Evolutionary conservation across 1,139 yeast species (phyloP).

Genomic region (Kodamaea ohmeri): DNA sequence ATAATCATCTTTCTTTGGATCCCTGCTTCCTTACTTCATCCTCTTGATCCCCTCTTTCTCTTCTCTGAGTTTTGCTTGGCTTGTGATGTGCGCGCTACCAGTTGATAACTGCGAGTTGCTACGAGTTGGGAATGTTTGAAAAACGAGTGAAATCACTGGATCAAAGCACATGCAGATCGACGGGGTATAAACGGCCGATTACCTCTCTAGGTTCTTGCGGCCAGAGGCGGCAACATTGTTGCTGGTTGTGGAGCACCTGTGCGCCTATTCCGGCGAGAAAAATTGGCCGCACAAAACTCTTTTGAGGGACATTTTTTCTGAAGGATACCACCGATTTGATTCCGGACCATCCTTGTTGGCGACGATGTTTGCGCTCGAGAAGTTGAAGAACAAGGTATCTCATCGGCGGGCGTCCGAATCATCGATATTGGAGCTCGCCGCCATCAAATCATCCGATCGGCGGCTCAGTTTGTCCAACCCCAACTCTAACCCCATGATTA

Average conservation of each 20-base stretch:
- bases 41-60: neutral
- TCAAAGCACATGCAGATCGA: too few species aligned
- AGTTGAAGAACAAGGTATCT: conserved; percentile 16
- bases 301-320: conserved; percentile 2
- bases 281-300: conserved; percentile 1
- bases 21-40: neutral
- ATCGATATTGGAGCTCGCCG: conserved; percentile 12
- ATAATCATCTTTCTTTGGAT: too few species aligned
- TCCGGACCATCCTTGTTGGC: neutral
- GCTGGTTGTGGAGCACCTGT: too few species aligned
- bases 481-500: conserved; percentile 23
- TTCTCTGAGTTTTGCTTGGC: neutral
- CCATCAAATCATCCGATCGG: conserved; percentile 12
- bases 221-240: too few species aligned
- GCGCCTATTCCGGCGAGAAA: neutral
- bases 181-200: too few species aligned
- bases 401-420: conserved; percentile 17
- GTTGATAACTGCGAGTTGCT: neutral
- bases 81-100: neutral
- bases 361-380: conserved; percentile 15
- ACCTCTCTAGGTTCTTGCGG: neutral
- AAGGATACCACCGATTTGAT: conserved; percentile 1
- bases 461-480: conserved; percentile 23
- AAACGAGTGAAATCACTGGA: too few species aligned
- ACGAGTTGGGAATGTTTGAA: neutral